Base-by-base conservation (phyloP, 352 stramenopile genomes). In the Albugo laibachii region DNA sequence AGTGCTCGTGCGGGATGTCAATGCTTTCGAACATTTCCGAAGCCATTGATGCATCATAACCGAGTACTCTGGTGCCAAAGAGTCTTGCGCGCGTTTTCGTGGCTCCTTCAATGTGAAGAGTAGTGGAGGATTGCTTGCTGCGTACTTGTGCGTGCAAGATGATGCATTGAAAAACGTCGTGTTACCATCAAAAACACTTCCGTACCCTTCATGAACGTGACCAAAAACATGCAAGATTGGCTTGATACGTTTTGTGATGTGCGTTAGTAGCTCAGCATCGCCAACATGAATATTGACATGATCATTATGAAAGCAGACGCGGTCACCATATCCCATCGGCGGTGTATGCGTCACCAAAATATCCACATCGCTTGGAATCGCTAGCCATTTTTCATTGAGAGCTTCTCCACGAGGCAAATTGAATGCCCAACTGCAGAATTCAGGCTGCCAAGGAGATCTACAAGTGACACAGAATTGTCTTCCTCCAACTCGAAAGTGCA, bases 381-480 rank as follows among this genome's bases (percentile, higher is more conserved):
- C 16, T 43, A 21, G 3, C 38, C 38, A 43, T 24, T 43, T 43
- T 43, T 43, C 16, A 8, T 43, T 24, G 3, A 43, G 38, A 21
- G 8, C 16, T 19, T 43, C 8, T 8, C 38, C 38, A 43, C 38
- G 38, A 43, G 38, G 38, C 16, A 43, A 19, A 21, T 43, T 43
- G 38, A 43, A 43, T 19, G 38, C 38, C 38, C 75, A 87, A 47
- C 81, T 81, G 56, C 75, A 87, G 52, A 87, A 87, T 50, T 84
- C 75, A 11, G 75, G 75, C 45, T 87, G 75, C 75, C 75, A 87
- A 13, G 75, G 75, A 24, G 69, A 66, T 2, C 64, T 74, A 49
- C 34, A 39, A 20, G 49, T 45, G 13, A 52, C 24, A 31, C 49
- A 35, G 15, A 36, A 42, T 10, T 11, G 43, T 31, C 36, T 45